These are phyloP conservation scores for Amanita phalloides DNA, from an alignment of 768 basidiomycete species.

Conservation along the genomic window DNA sequence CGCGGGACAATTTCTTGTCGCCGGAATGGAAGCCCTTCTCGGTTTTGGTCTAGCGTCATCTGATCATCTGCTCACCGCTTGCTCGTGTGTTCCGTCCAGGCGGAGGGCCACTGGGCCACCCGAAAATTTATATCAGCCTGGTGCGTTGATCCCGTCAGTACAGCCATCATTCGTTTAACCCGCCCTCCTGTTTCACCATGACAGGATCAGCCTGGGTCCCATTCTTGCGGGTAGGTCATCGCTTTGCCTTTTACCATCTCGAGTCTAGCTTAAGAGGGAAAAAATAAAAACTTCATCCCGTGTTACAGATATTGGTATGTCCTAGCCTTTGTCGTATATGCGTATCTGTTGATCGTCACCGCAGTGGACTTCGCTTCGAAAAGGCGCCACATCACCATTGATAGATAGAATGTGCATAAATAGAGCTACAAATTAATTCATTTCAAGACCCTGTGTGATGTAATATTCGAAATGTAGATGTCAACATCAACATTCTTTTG, in stretches of 20 bases:
- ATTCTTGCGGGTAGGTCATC: slow-evolving; percentile 75
- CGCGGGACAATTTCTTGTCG: no score
- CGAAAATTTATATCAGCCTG: slow-evolving; percentile 93
- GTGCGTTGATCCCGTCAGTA: slow-evolving; percentile 31
- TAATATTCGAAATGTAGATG: not conserved
- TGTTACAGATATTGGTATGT: slow-evolving; percentile 27
- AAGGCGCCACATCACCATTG: slow-evolving; percentile 71
- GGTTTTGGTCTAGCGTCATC: not conserved
- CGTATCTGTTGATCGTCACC: slow-evolving; percentile 3
- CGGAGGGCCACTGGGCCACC: slow-evolving; percentile 90
- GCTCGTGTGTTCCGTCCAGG: slow-evolving; percentile 35
- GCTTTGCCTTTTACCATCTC: slow-evolving; percentile 4
- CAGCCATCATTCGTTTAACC: not conserved
- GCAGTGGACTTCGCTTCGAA: slow-evolving; percentile 83
- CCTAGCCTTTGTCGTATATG: not conserved
- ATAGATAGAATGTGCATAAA: slow-evolving; percentile 4
- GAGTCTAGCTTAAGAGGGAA: not conserved
- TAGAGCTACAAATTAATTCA: not conserved
- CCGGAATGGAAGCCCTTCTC: not conserved
- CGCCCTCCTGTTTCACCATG: slow-evolving; percentile 6
- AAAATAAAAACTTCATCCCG: not conserved
- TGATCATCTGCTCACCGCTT: slow-evolving; percentile 1
- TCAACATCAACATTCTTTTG: slow-evolving; percentile 1
- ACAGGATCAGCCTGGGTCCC: slow-evolving; percentile 83
- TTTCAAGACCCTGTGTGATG: not conserved